Evolutionary conservation across 345 rosid genomes (phyloP).

Genomic region (Murraya paniculata): DNA sequence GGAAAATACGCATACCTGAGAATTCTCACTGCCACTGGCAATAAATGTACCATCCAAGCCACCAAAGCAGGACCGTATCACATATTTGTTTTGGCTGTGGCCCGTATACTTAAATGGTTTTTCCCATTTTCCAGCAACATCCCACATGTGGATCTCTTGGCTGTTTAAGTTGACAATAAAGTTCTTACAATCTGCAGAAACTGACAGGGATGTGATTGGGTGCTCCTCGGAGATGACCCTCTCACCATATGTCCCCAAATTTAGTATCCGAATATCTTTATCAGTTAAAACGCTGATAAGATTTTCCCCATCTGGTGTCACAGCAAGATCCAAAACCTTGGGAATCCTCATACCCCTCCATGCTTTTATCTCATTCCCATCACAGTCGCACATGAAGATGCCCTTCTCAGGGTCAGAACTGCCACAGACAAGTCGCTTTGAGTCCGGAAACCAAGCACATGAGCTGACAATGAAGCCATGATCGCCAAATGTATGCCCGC

Average conservation of each 20-base stretch:
- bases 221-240: conserved; percentile 65
- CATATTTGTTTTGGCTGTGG: conserved; percentile 73
- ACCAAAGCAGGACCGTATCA: conserved; percentile 88
- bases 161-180: conserved; percentile 78
- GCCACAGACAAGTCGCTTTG: conserved; percentile 80
- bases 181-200: conserved; percentile 63
- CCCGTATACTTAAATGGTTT: conserved; percentile 60
- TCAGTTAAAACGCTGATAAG: conserved; percentile 60
- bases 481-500: conserved; percentile 86
- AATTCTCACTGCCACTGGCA: conserved; percentile 88
- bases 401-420: conserved; percentile 82
- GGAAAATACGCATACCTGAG: conserved; percentile 47
- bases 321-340: conserved; percentile 76
- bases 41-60: conserved; percentile 72
- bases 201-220: conserved; percentile 57
- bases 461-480: conserved; percentile 77
- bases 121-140: conserved; percentile 65
- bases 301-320: conserved; percentile 76
- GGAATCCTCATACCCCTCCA: conserved; percentile 86
- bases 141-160: conserved; percentile 93
- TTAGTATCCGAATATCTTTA: conserved; percentile 58
- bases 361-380: conserved; percentile 78
- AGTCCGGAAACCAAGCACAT: conserved; percentile 98
- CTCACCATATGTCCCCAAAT: conserved; percentile 61
- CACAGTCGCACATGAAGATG: conserved; percentile 82